These are phyloP conservation scores for Ustilago sp. DNA, from an alignment of 1,284 basidiomycete species.

Conservation along the genomic window DNA sequence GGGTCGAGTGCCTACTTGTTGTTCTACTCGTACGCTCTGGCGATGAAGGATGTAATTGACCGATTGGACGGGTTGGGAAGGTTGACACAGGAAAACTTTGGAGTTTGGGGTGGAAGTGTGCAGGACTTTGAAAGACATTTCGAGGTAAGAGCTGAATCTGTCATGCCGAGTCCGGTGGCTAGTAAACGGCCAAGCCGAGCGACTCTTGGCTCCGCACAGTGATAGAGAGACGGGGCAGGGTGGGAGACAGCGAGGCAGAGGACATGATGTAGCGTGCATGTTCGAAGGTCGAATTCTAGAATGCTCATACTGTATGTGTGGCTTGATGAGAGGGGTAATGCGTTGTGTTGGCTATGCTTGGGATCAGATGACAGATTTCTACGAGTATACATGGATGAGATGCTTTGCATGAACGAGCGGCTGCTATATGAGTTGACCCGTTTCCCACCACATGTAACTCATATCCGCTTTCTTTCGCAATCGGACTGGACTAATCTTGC, in stretches of 20 bases:
- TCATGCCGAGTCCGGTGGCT: slow-evolving; percentile 21
- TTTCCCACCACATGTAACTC: too few relatives aligned
- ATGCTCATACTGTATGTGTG: background rate
- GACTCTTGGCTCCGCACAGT: slow-evolving; percentile 7
- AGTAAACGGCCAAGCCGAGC: slow-evolving; percentile 32
- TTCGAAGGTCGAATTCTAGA: background rate
- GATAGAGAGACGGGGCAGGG: background rate
- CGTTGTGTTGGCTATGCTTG: too few relatives aligned
- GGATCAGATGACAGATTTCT: too few relatives aligned
- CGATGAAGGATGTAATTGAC: slow-evolving; percentile 75
- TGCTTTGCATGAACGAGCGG: too few relatives aligned
- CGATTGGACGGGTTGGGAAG: slow-evolving; percentile 54
- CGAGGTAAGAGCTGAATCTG: slow-evolving; percentile 26
- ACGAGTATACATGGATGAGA: too few relatives aligned
- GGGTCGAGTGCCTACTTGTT: slow-evolving; percentile 80
- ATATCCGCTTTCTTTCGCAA: too few relatives aligned
- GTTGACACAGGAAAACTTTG: slow-evolving; percentile 59
- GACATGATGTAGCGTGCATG: background rate
- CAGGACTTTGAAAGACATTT: slow-evolving; percentile 60
- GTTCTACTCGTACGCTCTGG: slow-evolving; percentile 92
- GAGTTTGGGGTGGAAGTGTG: slow-evolving; percentile 58
- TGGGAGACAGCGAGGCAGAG: background rate
- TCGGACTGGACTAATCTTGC: too few relatives aligned
- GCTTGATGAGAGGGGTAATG: background rate
- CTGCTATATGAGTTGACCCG: too few relatives aligned